These are phyloP conservation scores for Tulasnella sp. DNA, from an alignment of 768 basidiomycete genomes.

Conservation along the genomic window DNA sequence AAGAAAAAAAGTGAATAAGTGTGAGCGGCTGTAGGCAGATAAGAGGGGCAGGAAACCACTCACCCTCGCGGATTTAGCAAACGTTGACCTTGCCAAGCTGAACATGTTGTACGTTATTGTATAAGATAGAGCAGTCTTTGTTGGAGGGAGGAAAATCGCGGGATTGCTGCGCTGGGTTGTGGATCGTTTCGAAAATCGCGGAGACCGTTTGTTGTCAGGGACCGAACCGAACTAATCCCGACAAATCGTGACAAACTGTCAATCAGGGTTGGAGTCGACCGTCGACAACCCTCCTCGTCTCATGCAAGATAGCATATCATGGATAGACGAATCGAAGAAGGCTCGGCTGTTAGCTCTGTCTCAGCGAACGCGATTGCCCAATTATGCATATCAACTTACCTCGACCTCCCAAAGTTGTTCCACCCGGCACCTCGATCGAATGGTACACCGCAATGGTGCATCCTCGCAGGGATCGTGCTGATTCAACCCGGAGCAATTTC, in stretches of 20 bases:
- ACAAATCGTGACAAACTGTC: background rate
- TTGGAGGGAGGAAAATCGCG: background rate
- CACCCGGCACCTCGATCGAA: constrained; percentile 24
- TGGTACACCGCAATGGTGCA: constrained; percentile 25
- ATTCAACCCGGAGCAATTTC: background rate
- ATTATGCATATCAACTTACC: constrained; percentile 19
- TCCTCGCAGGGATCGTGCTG: constrained; percentile 26
- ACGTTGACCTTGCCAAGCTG: background rate
- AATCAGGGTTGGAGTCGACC: background rate
- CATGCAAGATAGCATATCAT: background rate
- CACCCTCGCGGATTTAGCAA: background rate
- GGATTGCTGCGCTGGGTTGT: background rate
- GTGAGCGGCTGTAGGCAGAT: too few species aligned
- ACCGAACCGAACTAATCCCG: background rate
- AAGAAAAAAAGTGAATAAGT: too few species aligned
- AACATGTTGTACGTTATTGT: background rate
- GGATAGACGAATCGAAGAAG: background rate
- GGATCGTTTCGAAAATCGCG: background rate
- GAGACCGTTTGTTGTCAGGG: background rate
- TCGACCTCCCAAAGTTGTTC: constrained; percentile 19
- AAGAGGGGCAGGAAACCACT: background rate
- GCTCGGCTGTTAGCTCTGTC: background rate
- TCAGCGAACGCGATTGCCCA: constrained; percentile 18
- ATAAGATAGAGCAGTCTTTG: background rate
- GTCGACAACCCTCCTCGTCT: background rate